Conservation (phyloP, 2,329 filamentous ascomycete genomes). For the Xylariaceae sp. region DNA sequence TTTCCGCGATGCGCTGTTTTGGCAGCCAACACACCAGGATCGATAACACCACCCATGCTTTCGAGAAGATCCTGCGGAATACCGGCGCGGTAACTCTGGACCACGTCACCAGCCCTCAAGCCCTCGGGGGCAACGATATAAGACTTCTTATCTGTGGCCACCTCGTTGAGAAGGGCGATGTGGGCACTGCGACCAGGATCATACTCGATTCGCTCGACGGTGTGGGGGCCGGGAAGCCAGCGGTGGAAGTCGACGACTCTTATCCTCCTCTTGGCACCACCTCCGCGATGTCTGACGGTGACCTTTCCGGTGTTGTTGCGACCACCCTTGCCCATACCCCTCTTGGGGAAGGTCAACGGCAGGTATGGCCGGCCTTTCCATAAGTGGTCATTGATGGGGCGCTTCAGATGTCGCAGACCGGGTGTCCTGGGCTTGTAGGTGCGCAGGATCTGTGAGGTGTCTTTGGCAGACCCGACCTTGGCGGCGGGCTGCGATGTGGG, state of each 20-base stretch:
- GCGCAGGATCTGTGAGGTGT: slow-evolving; percentile 52
- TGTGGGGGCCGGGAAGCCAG: slow-evolving; percentile 70
- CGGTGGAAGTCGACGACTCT: slow-evolving; percentile 86
- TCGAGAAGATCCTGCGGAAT: slow-evolving; percentile 82
- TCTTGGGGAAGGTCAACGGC: slow-evolving; percentile 83
- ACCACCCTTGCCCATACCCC: slow-evolving; percentile 87
- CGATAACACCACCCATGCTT: slow-evolving; percentile 86
- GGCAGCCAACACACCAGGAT: slow-evolving; percentile 92
- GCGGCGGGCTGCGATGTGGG: slow-evolving; percentile 19
- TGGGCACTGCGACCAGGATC: slow-evolving; percentile 91
- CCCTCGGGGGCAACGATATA: slow-evolving; percentile 97
- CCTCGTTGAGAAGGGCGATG: slow-evolving; percentile 76
- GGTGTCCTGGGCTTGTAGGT: slow-evolving; percentile 93
- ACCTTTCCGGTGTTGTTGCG: slow-evolving; percentile 82
- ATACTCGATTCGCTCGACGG: slow-evolving; percentile 92
- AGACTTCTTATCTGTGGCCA: slow-evolving; percentile 68
- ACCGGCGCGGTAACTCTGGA: slow-evolving; percentile 86
- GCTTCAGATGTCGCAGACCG: slow-evolving; percentile 82
- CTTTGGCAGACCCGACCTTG: slow-evolving; percentile 16
- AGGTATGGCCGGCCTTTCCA: slow-evolving; percentile 88
- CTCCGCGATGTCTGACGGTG: slow-evolving; percentile 86
- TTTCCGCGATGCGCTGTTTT: slow-evolving; percentile 94
- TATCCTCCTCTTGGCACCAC: slow-evolving; percentile 87
- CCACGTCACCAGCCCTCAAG: slow-evolving; percentile 81
- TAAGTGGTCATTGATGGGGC: slow-evolving; percentile 91